Conservation (phyloP, 192 early-diverging fungal species). For the Globomyces pollinis-pini region DNA sequence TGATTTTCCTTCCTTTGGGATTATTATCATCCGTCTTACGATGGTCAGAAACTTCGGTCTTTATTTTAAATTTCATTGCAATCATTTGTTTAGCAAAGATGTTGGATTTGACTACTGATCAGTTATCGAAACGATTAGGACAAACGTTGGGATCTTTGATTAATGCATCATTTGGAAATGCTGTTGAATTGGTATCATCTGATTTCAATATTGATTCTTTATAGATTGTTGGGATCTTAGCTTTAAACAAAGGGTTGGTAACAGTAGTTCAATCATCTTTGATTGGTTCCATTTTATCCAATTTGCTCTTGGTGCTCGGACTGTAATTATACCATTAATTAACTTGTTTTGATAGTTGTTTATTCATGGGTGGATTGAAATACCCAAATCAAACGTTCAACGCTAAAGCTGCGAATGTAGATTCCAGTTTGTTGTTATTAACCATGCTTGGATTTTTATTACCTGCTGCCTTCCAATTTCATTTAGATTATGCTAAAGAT, state of each 20-base stretch:
- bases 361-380: conserved; percentile 76
- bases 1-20: conserved; percentile 76
- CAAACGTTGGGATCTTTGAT: conserved; percentile 71
- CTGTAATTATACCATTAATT: too few relatives aligned
- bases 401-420: conserved; percentile 13
- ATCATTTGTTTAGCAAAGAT: conserved; percentile 85
- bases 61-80: conserved; percentile 80
- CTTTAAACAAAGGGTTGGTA: conserved; percentile 67
- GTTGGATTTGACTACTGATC: conserved; percentile 82
- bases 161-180: conserved; percentile 77
- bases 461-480: conserved; percentile 20
- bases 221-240: conserved; percentile 78
- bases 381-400: conserved; percentile 56
- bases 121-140: conserved; percentile 34
- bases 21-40: conserved; percentile 52
- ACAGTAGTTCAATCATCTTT: conserved; percentile 83
- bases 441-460: conserved; percentile 18
- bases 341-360: too few relatives aligned
- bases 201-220: too few relatives aligned
- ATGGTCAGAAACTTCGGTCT: conserved; percentile 61
- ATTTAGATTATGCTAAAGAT: conserved; percentile 1
- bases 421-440: conserved; percentile 11
- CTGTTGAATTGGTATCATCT: conserved; percentile 62
- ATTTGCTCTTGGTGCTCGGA: conserved; percentile 78
- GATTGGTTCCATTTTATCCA: conserved; percentile 84